These are phyloP conservation scores for Coelastrella sp. DNA, from an alignment of 139 green algal species.

Conservation along the genomic window DNA sequence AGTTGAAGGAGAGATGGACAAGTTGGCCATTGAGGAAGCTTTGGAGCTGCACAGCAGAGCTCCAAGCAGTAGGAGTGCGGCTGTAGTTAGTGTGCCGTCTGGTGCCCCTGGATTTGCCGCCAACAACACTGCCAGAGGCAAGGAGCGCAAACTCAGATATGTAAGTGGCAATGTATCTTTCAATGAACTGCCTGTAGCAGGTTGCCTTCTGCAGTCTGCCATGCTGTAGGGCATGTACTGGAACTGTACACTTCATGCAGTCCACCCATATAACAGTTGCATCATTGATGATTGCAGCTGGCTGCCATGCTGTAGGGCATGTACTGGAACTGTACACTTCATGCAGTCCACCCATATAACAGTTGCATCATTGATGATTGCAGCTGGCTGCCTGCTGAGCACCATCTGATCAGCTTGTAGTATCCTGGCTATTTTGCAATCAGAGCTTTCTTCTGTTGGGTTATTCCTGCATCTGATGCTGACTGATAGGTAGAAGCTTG, in stretches of 20 bases:
- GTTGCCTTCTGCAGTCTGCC: not conserved
- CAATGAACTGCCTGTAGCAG: not conserved
- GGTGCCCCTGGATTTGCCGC: slow-evolving; percentile 67
- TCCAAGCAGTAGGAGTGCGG: not conserved
- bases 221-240: not conserved
- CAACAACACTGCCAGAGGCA: not conserved
- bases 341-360: too few relatives aligned
- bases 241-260: not conserved
- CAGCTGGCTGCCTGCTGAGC: too few relatives aligned
- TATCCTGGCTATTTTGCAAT: not conserved
- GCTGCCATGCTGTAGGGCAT: not conserved
- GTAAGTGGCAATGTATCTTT: not conserved
- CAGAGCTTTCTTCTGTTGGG: not conserved
- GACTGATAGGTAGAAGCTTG: slow-evolving; percentile 85
- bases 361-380: too few relatives aligned
- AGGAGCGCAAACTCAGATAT: slow-evolving; percentile 29
- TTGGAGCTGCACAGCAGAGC: slow-evolving; percentile 58
- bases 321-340: not conserved
- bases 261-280: too few relatives aligned
- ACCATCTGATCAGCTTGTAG: too few relatives aligned
- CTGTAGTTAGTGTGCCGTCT: slow-evolving; percentile 72
- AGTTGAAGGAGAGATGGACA: slow-evolving; percentile 96
- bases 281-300: not conserved
- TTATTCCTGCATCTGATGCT: slow-evolving; percentile 7
- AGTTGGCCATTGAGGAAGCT: slow-evolving; percentile 83